Evolutionary conservation across 2,329 filamentous ascomycete genomes (phyloP), one percentile per base, ranked within the genome.

Genomic region (Colletotrichum sp.): DNA sequence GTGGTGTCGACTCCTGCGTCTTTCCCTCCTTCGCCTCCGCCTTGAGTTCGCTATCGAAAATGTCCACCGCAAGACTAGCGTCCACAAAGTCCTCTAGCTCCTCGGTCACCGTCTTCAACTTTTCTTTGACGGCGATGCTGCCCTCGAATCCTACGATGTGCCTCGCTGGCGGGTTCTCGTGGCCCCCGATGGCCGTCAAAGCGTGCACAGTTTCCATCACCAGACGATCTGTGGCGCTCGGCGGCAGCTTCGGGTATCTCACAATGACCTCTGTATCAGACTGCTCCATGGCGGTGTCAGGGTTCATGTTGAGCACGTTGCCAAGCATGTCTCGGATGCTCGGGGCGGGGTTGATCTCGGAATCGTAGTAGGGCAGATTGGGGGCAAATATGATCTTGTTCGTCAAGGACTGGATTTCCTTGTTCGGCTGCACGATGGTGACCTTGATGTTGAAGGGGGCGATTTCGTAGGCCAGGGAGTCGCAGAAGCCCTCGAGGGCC

Each of bases 31-130:
- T 86, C 4, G 88, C 90, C 81, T 91, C 90, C 3, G 84, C 85
- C 76, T 88, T 88, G 44, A 91, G 82, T 81, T 91, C 89, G 79
- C 86, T 90, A 57, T 92, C 90, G 76, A 91, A 91, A 32, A 95
- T 94, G 83, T 98, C 96, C 18, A 97, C 96, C 1, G 95, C 93
- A 78, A 94, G 89, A 81, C 96, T 98, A 30, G 96, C 94, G 80
- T 98, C 95, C 32, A 98, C 94, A 84, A 99, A 99, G 79, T 99
- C 97, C 84, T 99, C 97, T 72, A 99, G 87, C 86, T 99, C 97
- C 83, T 99, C 96, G 78, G 95, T 98, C 4, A 98, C 95, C 3
- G 96, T 98, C 87, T 98, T 98, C 72, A 99, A 87, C 86, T 99
- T 99, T 86, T 99, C 97, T 84, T 96, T 98, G 52, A 99, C 96